These are phyloP conservation scores for Aphanomyces stellatus DNA, from an alignment of 352 stramenopile species.

Conservation along the genomic window DNA sequence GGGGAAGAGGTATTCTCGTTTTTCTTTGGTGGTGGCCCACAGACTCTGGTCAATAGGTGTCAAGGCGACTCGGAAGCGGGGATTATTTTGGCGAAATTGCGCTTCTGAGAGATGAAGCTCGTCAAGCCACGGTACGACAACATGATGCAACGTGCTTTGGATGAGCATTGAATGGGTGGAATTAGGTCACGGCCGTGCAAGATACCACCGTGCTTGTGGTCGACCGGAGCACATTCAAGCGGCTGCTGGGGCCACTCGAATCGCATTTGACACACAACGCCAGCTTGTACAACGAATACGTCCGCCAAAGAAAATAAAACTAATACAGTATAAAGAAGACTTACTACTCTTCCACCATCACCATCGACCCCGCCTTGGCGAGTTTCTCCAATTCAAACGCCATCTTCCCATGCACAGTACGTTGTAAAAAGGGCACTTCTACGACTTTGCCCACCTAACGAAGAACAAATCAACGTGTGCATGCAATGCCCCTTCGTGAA, in stretches of 20 bases:
- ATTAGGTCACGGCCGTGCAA: constrained; percentile 54
- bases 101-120: constrained; percentile 77
- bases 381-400: too few species aligned
- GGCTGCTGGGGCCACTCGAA: constrained; percentile 79
- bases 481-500: too few species aligned
- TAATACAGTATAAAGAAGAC: neutral
- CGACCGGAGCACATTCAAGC: constrained; percentile 85
- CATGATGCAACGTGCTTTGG: too few species aligned
- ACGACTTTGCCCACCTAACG: too few species aligned
- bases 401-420: too few species aligned
- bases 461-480: too few species aligned
- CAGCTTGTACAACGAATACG: constrained; percentile 37
- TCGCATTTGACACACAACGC: constrained; percentile 73
- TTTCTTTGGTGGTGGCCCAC: constrained; percentile 40
- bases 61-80: constrained; percentile 40
- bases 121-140: constrained; percentile 68
- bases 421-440: too few species aligned
- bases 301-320: neutral
- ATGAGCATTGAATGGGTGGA: neutral
- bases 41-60: constrained; percentile 28
- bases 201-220: constrained; percentile 79
- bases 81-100: constrained; percentile 81
- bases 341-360: too few species aligned
- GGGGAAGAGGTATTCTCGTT: constrained; percentile 46
- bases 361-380: too few species aligned